Percentiles rank a stretch among this genome's conserved stretches.
Evolutionary conservation across 2,329 filamentous ascomycete genomes (phyloP).

Genomic region (Stagonosporopsis rhizophila): DNA sequence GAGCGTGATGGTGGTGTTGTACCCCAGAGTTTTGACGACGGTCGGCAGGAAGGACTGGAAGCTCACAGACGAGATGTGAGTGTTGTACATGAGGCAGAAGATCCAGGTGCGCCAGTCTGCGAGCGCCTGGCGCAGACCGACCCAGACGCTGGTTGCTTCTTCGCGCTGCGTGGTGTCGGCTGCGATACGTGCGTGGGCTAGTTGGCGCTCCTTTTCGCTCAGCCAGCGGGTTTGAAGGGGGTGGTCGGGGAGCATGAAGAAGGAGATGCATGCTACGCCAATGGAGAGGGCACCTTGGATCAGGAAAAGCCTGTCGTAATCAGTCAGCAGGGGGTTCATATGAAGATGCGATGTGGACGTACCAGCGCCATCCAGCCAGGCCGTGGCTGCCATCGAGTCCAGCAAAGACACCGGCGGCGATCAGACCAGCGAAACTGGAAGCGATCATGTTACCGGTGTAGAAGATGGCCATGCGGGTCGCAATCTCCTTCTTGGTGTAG

Average conservation of each 20-base stretch:
- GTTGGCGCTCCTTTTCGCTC: conserved; percentile 48
- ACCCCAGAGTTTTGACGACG: conserved; percentile 48
- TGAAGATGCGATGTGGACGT: conserved; percentile 44
- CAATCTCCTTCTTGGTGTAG: conserved; percentile 65
- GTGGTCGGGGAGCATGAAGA: conserved; percentile 39
- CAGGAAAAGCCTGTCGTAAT: conserved; percentile 4
- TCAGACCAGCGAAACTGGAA: conserved; percentile 54
- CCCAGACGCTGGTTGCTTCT: conserved; percentile 32
- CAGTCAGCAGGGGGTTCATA: neutral
- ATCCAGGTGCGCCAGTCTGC: conserved; percentile 40
- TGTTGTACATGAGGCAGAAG: conserved; percentile 43
- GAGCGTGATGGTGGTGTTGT: conserved; percentile 45
- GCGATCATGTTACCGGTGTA: conserved; percentile 52
- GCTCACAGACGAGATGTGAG: conserved; percentile 35
- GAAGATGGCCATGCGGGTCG: conserved; percentile 46
- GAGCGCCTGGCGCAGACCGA: conserved; percentile 38
- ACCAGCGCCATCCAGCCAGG: conserved; percentile 49
- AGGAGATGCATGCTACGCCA: conserved; percentile 34
- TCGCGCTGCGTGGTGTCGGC: conserved; percentile 59
- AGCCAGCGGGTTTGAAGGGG: conserved; percentile 55
- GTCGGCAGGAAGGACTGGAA: conserved; percentile 45
- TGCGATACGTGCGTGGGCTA: conserved; percentile 46
- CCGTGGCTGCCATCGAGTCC: conserved; percentile 35
- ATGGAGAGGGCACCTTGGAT: conserved; percentile 37
- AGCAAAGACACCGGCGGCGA: conserved; percentile 50